Evolutionary conservation across 2,329 filamentous ascomycete genomes (phyloP).

Genomic region (Parastagonospora nodorum): DNA sequence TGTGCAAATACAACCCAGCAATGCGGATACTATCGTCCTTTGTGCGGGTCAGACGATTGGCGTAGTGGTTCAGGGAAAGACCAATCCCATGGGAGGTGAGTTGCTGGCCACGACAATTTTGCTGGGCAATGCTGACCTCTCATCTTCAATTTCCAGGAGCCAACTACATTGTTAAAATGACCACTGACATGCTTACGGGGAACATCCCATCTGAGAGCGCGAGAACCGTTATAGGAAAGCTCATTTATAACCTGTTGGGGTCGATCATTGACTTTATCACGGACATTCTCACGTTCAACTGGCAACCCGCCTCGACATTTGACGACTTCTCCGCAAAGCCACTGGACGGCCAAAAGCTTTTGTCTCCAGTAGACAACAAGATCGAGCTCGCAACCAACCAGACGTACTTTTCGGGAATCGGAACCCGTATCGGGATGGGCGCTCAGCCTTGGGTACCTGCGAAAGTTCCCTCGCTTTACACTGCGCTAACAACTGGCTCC

Average conservation of each 20-base stretch:
- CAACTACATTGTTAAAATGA: constrained; percentile 59
- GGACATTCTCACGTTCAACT: constrained; percentile 57
- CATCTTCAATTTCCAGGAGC: constrained; percentile 45
- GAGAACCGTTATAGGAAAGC: constrained; percentile 21
- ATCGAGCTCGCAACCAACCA: constrained; percentile 64
- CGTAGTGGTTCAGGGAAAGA: constrained; percentile 24
- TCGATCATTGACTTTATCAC: constrained; percentile 60
- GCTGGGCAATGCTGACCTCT: too few species aligned
- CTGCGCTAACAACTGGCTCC: constrained; percentile 64
- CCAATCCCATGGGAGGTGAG: constrained; percentile 25
- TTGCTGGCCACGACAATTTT: too few species aligned
- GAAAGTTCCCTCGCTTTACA: constrained; percentile 79
- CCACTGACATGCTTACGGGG: constrained; percentile 58
- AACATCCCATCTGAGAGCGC: constrained; percentile 24
- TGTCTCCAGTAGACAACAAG: constrained; percentile 64
- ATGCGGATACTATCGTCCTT: neutral
- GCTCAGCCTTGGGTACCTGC: constrained; percentile 72
- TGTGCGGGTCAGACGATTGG: constrained; percentile 11
- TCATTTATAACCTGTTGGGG: constrained; percentile 21
- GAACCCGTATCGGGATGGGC: constrained; percentile 55
- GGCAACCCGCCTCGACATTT: constrained; percentile 59
- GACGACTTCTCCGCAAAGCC: constrained; percentile 76
- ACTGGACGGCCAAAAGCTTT: constrained; percentile 65
- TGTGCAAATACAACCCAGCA: neutral
- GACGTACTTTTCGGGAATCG: constrained; percentile 65